These are phyloP conservation scores for Cercospora brassicicola DNA, from an alignment of 2,329 filamentous ascomycete species.

Conservation along the genomic window DNA sequence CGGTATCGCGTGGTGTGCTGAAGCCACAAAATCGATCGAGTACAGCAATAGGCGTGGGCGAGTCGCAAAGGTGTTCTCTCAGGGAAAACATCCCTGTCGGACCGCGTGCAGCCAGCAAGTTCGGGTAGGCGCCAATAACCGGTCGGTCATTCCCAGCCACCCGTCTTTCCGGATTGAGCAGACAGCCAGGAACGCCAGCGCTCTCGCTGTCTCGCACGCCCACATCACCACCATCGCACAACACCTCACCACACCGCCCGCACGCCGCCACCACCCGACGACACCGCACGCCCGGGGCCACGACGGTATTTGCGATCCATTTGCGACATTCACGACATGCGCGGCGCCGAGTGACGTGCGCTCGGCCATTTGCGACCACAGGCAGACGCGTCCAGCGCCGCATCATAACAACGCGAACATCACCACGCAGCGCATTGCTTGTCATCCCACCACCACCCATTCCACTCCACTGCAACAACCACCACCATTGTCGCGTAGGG, in stretches of 20 bases:
- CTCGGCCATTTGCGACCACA: slow-evolving; percentile 5
- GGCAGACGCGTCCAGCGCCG: slow-evolving; percentile 13
- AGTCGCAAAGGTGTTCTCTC: slow-evolving; percentile 6
- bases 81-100: neutral
- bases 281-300: neutral
- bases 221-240: slow-evolving; percentile 7
- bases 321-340: slow-evolving; percentile 15
- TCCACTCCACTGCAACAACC: neutral
- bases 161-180: neutral
- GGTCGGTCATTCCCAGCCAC: neutral
- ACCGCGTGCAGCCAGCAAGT: neutral
- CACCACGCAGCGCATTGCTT: slow-evolving; percentile 18
- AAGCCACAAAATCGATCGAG: neutral
- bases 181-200: neutral
- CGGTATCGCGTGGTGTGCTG: neutral
- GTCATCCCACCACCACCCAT: slow-evolving; percentile 7
- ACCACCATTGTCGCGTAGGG: slow-evolving; percentile 16
- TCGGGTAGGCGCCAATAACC: neutral
- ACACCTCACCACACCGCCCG: slow-evolving; percentile 2
- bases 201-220: neutral
- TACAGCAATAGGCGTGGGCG: neutral
- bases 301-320: neutral
- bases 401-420: slow-evolving; percentile 28
- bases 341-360: slow-evolving; percentile 11
- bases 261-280: neutral